phyloP scores from a whole-genome alignment of 257 asterid species.

The Penstemon newberryi region DNA sequence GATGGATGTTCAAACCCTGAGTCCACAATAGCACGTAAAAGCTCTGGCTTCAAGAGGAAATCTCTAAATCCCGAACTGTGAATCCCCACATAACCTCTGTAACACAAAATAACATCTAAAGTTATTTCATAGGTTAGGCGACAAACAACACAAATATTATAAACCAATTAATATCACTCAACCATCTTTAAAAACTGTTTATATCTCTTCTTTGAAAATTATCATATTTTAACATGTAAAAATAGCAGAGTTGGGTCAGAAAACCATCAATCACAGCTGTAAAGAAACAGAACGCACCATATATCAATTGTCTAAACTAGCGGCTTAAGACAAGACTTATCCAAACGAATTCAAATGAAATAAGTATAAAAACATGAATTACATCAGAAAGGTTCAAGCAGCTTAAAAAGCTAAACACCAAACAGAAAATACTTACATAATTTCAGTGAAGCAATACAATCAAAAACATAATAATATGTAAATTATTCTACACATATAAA shows the following conservation, averaged over 20 bases:
- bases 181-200: background rate
- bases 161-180: background rate
- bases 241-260: background rate
- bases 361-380: background rate
- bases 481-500: background rate
- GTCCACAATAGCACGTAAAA: constrained; percentile 59
- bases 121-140: background rate
- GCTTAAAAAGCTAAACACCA: background rate
- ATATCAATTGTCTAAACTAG: too few relatives aligned
- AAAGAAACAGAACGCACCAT: too few relatives aligned
- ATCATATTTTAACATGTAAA: background rate
- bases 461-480: background rate
- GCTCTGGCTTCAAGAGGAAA: constrained; percentile 62
- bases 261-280: background rate
- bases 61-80: constrained; percentile 67
- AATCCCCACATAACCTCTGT: constrained; percentile 62
- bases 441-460: background rate
- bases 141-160: background rate
- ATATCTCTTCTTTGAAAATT: background rate
- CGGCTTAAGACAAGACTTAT: too few relatives aligned
- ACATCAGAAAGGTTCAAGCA: background rate
- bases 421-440: background rate
- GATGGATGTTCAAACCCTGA: constrained; percentile 68
- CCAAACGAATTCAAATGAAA: background rate
- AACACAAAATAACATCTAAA: background rate